Conservation (phyloP, 2,329 filamentous ascomycete genomes). For the Ophiostoma australiae region DNA sequence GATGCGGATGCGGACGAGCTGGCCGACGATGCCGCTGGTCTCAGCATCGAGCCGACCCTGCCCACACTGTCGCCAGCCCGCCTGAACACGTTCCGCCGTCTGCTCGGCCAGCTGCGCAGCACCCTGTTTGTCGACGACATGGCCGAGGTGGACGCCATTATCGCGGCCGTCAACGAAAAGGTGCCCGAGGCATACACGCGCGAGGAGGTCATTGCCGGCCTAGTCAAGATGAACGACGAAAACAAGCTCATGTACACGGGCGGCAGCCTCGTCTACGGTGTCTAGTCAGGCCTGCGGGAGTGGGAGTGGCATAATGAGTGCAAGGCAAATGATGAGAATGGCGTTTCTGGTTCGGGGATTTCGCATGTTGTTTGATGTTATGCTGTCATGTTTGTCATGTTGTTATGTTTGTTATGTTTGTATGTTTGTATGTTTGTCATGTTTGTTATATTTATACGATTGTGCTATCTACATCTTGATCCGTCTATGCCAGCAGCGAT, state of each 20-base stretch:
- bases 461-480: background rate
- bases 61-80: constrained; percentile 51
- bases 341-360: constrained; percentile 23
- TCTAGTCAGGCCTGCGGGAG: constrained; percentile 39
- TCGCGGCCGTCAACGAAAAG: constrained; percentile 72
- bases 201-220: constrained; percentile 68
- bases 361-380: constrained; percentile 4
- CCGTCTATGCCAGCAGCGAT: background rate
- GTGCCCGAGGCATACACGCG: constrained; percentile 56
- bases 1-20: constrained; percentile 42
- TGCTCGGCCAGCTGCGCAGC: constrained; percentile 77
- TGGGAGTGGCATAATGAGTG: background rate
- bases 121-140: constrained; percentile 79
- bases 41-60: constrained; percentile 36
- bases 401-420: background rate
- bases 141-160: constrained; percentile 67
- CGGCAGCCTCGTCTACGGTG: constrained; percentile 65
- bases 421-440: background rate
- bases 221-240: constrained; percentile 71
- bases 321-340: background rate
- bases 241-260: constrained; percentile 85
- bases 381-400: constrained; percentile 3
- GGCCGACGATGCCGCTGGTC: constrained; percentile 39
- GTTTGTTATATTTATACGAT: background rate
- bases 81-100: constrained; percentile 68